Base-by-base conservation (phyloP, 176 grass and related monocot genomes). In the Hordeum marinum region DNA sequence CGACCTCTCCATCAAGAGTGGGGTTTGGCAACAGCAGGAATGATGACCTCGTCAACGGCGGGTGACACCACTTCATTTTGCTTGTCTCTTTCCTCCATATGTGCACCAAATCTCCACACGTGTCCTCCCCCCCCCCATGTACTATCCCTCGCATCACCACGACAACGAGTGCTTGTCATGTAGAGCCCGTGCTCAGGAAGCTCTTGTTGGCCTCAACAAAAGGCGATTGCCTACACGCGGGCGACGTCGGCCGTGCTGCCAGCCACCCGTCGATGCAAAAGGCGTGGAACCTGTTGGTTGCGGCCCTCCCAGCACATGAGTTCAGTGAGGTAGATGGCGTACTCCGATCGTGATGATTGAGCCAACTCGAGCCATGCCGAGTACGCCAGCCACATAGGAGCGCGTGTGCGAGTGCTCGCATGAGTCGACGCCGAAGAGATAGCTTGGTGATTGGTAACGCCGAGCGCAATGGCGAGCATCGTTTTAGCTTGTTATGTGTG, bases 241-340 rank as follows among this genome's bases (percentile, higher is more conserved):
- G 29, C 29, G 29, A 29, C 29, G 92, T 92, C 37, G 84, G 84
- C 21, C 43, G 40, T 52, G 77, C 85, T 5, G 66, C 72, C 76
- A 98, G 66, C 95, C 92, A 98, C 26, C 83, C 77, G 80, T 93
- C 95, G 10, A 93, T 88, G 83, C 95, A 98, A 8, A 32, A 67
- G 0, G 82, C 83, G 45, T 95, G 95, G 89, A 98, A 98, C 0
- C 89, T 89, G 79, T 98, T 98, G 95, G 71, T 39, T 76, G 88
- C 95, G 91, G 32, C 23, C n/a, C 23, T 94, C 90, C 10, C 92
- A 90, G 24, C 18, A 78, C 36, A 21, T 86, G 82, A 94, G 91
- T 89, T 90, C 85, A 1, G 90, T 78, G 77, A 98, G 89, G 84
- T 92, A 98, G 46, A 95, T 95, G 59, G 87, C 79, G 82, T 92